phyloP scores from a whole-genome alignment of 257 asterid species.

The Rhazya stricta region DNA sequence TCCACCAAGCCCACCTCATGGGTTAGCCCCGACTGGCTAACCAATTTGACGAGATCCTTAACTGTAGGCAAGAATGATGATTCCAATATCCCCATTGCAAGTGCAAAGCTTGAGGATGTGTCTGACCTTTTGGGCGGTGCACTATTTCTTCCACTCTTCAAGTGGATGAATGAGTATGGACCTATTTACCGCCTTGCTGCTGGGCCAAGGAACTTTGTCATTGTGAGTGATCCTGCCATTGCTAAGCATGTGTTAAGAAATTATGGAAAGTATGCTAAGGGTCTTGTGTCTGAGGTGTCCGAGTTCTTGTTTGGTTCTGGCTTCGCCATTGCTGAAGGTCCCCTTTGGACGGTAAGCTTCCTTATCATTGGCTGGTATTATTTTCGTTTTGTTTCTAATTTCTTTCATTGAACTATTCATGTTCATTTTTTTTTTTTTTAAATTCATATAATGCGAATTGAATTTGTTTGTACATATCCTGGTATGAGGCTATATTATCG shows the following conservation, averaged over 20 bases:
- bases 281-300: constrained; percentile 88
- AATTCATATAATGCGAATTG: neutral
- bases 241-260: constrained; percentile 82
- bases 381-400: neutral
- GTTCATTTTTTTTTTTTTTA: too few relatives aligned
- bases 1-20: constrained; percentile 50
- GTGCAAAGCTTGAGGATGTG: constrained; percentile 80
- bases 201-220: constrained; percentile 74
- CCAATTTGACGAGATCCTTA: constrained; percentile 60
- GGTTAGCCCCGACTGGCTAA: constrained; percentile 93
- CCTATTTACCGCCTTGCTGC: constrained; percentile 86
- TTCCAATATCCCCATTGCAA: constrained; percentile 80
- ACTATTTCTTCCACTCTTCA: constrained; percentile 80
- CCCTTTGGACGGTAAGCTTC: constrained; percentile 81
- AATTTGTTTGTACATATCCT: neutral
- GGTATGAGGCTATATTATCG: neutral
- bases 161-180: constrained; percentile 87
- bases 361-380: neutral
- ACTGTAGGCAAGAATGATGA: constrained; percentile 64
- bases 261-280: constrained; percentile 80
- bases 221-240: constrained; percentile 88
- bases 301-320: constrained; percentile 96
- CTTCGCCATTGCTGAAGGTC: constrained; percentile 95
- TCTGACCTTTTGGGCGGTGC: constrained; percentile 90
- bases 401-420: neutral